Base-by-base conservation (phyloP, 352 stramenopile genomes). In the Phytophthora citrophthora region DNA sequence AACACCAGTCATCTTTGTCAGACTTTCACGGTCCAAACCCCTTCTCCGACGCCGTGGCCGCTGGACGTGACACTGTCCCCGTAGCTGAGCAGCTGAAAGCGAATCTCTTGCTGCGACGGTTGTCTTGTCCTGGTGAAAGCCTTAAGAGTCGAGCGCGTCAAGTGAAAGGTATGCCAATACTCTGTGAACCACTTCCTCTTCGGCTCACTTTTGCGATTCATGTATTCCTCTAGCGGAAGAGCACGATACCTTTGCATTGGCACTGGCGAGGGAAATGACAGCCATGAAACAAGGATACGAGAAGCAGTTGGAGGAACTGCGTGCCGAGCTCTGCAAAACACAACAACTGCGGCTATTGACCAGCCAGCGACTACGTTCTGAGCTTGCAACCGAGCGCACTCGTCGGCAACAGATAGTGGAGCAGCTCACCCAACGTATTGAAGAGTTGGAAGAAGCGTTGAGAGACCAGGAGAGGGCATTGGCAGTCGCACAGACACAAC, bases 231-330 rank as follows among this genome's bases (percentile, higher is more conserved):
- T 57, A 88, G 77, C 60, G 10, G 82, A 91, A 50, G 82, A 91
- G 20, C 79, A 87, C 15, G 83, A 93, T 47, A 91, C 76, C 23
- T 95, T 95, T 39, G 85, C 80, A 5, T 54, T 89, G 10, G 82
- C 86, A 27, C 61, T 92, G 16, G 73, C 76, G 20, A 85, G 83
- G 41, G 86, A 90, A 50, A 92, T 93, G 75, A 63, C 76, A 1
- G 66, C 61, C 23, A 93, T 89, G 76, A 89, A 89, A 47, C 66
- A 79, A 10, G 76, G 79, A 31, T 94, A 90, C 55, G 83, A 92
- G 57, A 45, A 13, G 15, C 74, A 94, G 49, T 48, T 96, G 10
- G 72, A 88, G n/a, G 71, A 86, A 9, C 67, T 96, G n/a, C 63
- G 77, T 16, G 65, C 70, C 4, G 85, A 92, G 49, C 45, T 93